phyloP scores from a whole-genome alignment of 2,329 filamentous ascomycete species.

The Claviceps citrina region DNA sequence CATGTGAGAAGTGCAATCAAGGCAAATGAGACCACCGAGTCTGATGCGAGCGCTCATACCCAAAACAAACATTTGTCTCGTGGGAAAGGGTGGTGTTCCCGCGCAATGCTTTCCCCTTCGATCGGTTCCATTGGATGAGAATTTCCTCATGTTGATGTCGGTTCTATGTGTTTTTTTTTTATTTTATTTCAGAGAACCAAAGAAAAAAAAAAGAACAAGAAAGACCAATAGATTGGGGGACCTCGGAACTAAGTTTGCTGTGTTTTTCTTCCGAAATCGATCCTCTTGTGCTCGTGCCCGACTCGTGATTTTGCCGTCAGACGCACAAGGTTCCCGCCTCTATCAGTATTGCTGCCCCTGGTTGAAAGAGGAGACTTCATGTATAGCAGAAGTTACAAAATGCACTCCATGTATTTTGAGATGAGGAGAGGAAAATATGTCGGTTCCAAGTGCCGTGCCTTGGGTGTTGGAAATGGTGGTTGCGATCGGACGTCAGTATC shows the following conservation, averaged over 20 bases:
- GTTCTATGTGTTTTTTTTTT: neutral
- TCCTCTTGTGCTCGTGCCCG: neutral
- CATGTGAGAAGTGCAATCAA: too few species aligned
- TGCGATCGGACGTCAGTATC: neutral
- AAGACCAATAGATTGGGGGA: too few species aligned
- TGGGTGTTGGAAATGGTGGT: neutral
- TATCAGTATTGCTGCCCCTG: too few species aligned
- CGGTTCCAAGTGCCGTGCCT: too few species aligned
- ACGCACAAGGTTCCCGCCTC: neutral
- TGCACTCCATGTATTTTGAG: neutral
- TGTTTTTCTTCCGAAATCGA: neutral
- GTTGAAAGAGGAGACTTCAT: neutral
- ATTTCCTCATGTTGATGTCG: conserved; percentile 14
- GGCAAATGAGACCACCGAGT: neutral
- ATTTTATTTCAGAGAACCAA: too few species aligned
- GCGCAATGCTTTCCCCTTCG: conserved; percentile 12
- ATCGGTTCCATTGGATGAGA: conserved; percentile 11
- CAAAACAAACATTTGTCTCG: conserved; percentile 35
- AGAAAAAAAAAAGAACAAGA: too few species aligned
- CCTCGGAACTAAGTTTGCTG: too few species aligned
- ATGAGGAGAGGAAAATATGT: neutral
- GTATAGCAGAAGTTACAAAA: neutral
- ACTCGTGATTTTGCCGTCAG: neutral
- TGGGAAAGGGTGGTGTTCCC: conserved; percentile 21
- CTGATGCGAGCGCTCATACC: conserved; percentile 22